These are phyloP conservation scores for Sphenostylis stenocarpa DNA, from an alignment of 306 rosid genomes.

Conservation along the genomic window DNA sequence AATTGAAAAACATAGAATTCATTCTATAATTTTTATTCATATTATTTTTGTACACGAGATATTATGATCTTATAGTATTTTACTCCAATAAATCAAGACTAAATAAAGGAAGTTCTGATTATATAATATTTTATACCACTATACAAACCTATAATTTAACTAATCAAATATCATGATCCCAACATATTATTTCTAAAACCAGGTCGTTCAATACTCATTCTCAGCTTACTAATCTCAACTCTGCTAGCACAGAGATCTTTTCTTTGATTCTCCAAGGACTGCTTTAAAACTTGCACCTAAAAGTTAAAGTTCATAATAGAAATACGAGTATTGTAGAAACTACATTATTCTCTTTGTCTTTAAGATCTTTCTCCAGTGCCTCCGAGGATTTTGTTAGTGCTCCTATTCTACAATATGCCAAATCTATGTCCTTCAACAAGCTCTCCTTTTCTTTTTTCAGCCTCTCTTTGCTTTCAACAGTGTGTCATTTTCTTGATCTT, in stretches of 20 bases:
- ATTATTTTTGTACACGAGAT: no score
- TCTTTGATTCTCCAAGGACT: conserved; percentile 72
- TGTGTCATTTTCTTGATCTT: conserved; percentile 56
- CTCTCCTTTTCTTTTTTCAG: conserved; percentile 60
- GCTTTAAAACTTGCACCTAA: conserved; percentile 75
- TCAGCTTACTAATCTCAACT: conserved; percentile 75
- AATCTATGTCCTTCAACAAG: conserved; percentile 63
- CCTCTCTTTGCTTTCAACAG: conserved; percentile 56
- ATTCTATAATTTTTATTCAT: no score
- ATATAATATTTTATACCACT: no score
- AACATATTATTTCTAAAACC: conserved; percentile 41
- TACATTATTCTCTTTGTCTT: conserved; percentile 79
- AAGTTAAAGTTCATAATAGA: conserved; percentile 34
- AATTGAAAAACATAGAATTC: no score
- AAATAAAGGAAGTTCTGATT: no score
- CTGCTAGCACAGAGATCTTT: conserved; percentile 71
- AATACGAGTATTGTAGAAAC: conserved; percentile 15
- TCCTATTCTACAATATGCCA: conserved; percentile 60
- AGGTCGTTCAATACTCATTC: conserved; percentile 61
- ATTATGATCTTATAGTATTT: no score
- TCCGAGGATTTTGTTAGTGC: conserved; percentile 69
- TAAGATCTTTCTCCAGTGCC: conserved; percentile 71
- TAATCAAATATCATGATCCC: no score
- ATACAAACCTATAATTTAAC: no score
- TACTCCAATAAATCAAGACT: no score